A percentile compares a stretch with the other conserved stretches of the same genome.
Evolutionary conservation across 306 rosid species (phyloP).

Genomic region (Quercus rubra): DNA sequence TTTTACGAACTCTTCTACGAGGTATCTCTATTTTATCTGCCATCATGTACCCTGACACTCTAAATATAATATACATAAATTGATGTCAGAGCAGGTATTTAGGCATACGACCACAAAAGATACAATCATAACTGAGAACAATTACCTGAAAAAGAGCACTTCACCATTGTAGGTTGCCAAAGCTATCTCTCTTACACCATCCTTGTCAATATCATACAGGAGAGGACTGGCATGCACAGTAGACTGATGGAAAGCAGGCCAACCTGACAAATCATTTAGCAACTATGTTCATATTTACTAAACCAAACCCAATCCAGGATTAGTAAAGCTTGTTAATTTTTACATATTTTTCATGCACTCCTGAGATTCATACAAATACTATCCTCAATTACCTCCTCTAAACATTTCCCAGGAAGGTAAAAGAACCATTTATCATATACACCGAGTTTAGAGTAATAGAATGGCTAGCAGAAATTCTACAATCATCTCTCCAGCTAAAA

Average conservation of each 20-base stretch:
- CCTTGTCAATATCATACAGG: constrained; percentile 93
- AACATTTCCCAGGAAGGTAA: not conserved
- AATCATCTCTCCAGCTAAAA: not conserved
- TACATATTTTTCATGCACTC: not conserved
- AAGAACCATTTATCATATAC: not conserved
- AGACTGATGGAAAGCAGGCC: constrained; percentile 99
- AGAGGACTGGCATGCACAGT: constrained; percentile 97
- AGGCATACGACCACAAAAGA: not conserved
- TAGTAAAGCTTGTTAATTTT: not conserved
- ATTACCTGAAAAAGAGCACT: constrained; percentile 93
- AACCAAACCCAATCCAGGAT: constrained; percentile 16
- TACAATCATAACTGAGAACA: not conserved
- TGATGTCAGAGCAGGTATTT: not conserved
- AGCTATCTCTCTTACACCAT: constrained; percentile 93
- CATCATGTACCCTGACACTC: constrained; percentile 97
- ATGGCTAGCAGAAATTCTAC: not conserved
- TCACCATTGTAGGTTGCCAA: constrained; percentile 98
- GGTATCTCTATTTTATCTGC: constrained; percentile 85
- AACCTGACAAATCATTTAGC: constrained; percentile 58
- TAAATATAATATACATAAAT: constrained; percentile 28
- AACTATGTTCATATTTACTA: constrained; percentile 2
- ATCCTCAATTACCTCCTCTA: not conserved
- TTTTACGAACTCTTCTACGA: constrained; percentile 75
- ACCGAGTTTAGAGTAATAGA: not conserved
- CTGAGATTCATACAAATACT: not conserved